Evolutionary conservation across 768 basidiomycete genomes (phyloP), one percentile per base, ranked within the genome.

Genomic region (Suillus plorans): DNA sequence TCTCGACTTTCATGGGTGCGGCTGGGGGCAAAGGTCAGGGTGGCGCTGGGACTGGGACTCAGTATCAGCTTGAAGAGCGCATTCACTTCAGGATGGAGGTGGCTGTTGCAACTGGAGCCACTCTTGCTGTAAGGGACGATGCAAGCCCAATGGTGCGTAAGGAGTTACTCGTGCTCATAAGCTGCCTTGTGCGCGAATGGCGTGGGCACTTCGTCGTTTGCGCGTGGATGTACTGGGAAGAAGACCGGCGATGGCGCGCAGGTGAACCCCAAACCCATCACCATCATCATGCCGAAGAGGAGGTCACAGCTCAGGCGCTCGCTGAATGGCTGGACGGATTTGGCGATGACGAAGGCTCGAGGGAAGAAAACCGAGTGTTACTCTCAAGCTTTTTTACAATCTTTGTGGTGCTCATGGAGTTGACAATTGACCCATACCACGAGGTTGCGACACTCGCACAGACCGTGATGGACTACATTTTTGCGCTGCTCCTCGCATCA

Each of bases 101-200:
- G 0, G 94, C 93, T 5, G 87, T 98, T 25, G 94, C 90, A 8
- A 97, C 94, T 13, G 92, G 92, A 28, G 91, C 94, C 2, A 89
- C 92, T 10, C 84, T 98, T 52, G 90, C 91, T 10, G 90, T 93
- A 61, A 92, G 94, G 75, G 94, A 94, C 63, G 97, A 99, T 73
- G 97, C 94, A 1, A 94, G 92, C 64, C 97, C 97, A 0, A 93
- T 97, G 89, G 97, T 96, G 13, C 82, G 97, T 64, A 97, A 97
- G 78, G 97, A 99, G 74, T 81, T 98, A 25, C 81, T 98, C 41
- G 86, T 98, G 45, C 83, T 99, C 45, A 88, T 99, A 63, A 95
- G 94, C 71, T 94, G 92, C 70, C 81, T 99, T 25, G 95, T 96
- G 44, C 92, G 95, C 75, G 97, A 99, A 75, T 98, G 96, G 94